phyloP scores from a whole-genome alignment of 2,329 filamentous ascomycete species.

The Paracorniculantispora psalliotae region DNA sequence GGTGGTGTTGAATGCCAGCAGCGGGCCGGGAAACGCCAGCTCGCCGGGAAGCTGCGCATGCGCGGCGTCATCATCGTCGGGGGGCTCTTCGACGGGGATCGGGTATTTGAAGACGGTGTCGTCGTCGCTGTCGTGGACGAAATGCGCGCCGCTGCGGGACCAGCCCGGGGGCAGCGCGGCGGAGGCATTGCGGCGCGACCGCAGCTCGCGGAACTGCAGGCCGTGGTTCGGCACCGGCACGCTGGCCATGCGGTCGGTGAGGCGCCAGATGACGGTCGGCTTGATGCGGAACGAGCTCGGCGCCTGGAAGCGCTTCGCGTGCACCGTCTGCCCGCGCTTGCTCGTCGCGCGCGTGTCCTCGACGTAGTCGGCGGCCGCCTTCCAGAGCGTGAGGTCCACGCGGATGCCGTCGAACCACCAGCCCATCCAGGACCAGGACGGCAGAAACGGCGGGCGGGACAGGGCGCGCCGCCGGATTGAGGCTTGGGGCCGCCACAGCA shows the following conservation, averaged over 20 bases:
- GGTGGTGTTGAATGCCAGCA: constrained; percentile 37
- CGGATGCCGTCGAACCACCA: constrained; percentile 43
- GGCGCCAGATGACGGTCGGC: constrained; percentile 33
- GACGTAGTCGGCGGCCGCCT: constrained; percentile 39
- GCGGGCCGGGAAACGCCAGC: constrained; percentile 31
- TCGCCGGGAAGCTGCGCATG: constrained; percentile 26
- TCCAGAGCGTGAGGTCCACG: constrained; percentile 38
- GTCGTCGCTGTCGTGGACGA: constrained; percentile 36
- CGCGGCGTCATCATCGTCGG: constrained; percentile 24
- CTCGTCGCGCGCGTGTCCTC: constrained; percentile 29
- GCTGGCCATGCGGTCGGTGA: constrained; percentile 34
- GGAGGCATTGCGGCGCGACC: constrained; percentile 27
- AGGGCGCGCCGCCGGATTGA: constrained; percentile 36
- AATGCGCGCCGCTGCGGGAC: constrained; percentile 32
- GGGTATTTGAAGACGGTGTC: constrained; percentile 38
- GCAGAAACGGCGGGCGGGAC: constrained; percentile 33
- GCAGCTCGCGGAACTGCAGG: constrained; percentile 34
- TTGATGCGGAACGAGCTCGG: constrained; percentile 35
- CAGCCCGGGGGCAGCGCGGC: constrained; percentile 35
- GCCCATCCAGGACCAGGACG: constrained; percentile 45
- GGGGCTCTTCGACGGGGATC: constrained; percentile 33
- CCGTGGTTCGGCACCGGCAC: constrained; percentile 34
- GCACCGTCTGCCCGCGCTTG: constrained; percentile 26
- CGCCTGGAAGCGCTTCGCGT: constrained; percentile 30
- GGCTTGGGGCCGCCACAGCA: constrained; percentile 41